Conservation (phyloP, 1,139 yeast genomes). For the Sugiyamaella sp. region DNA sequence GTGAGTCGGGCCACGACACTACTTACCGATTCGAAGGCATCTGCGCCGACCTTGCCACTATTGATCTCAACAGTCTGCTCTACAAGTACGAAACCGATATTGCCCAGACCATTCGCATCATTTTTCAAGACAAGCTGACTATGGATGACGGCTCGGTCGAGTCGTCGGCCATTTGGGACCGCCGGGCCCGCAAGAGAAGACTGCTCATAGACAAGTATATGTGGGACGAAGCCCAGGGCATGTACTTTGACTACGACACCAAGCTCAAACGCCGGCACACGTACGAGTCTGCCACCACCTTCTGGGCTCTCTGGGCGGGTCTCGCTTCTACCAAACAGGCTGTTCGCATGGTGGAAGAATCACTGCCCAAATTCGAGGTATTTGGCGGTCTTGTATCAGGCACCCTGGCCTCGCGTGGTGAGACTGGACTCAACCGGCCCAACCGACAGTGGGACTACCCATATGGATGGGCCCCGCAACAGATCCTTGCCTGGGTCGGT, state of each 20-base stretch:
- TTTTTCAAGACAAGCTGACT: slow-evolving; percentile 55
- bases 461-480: slow-evolving; percentile 99
- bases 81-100: slow-evolving; percentile 92
- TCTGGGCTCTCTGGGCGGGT: slow-evolving; percentile 93
- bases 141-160: slow-evolving; percentile 50
- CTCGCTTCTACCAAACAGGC: slow-evolving; percentile 79
- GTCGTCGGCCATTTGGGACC: slow-evolving; percentile 60
- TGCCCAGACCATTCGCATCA: slow-evolving; percentile 60
- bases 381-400: slow-evolving; percentile 91
- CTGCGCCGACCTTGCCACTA: slow-evolving; percentile 88
- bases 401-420: slow-evolving; percentile 76
- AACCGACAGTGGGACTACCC: slow-evolving; percentile 98
- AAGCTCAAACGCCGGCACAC: slow-evolving; percentile 56
- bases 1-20: slow-evolving; percentile 98
- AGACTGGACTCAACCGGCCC: slow-evolving; percentile 67
- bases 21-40: slow-evolving; percentile 86
- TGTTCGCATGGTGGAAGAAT: slow-evolving; percentile 55
- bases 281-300: slow-evolving; percentile 86
- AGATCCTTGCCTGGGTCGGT: slow-evolving; percentile 92
- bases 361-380: slow-evolving; percentile 76
- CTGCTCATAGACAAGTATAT: slow-evolving; percentile 63
- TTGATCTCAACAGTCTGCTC: slow-evolving; percentile 82
- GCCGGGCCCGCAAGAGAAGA: slow-evolving; percentile 59
- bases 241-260: slow-evolving; percentile 85
- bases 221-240: slow-evolving; percentile 82